These are phyloP conservation scores for Aotearoamyces nothofagi DNA, from an alignment of 2,329 filamentous ascomycete genomes.

Conservation along the genomic window DNA sequence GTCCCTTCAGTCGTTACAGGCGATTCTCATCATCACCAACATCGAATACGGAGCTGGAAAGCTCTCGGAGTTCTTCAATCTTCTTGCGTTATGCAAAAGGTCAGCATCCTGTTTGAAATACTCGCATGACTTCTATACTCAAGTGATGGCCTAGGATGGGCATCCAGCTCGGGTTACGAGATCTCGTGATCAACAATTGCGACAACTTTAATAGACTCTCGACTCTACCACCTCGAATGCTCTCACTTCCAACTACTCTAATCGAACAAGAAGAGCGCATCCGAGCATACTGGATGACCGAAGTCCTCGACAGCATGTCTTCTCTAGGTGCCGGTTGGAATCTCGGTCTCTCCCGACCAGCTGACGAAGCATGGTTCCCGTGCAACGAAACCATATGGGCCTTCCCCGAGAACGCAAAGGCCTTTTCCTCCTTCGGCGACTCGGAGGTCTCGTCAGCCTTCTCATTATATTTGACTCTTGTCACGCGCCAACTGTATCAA, in stretches of 20 bases:
- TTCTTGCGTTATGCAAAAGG: slow-evolving; percentile 20
- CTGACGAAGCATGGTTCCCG: slow-evolving; percentile 6
- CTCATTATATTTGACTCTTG: slow-evolving; percentile 7
- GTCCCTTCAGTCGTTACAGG: slow-evolving; percentile 19
- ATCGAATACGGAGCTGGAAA: slow-evolving; percentile 17
- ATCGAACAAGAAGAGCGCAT: slow-evolving; percentile 21
- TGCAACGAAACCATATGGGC: slow-evolving; percentile 8
- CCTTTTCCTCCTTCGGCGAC: slow-evolving; percentile 8
- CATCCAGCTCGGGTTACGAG: slow-evolving; percentile 16
- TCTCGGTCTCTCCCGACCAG: slow-evolving; percentile 6
- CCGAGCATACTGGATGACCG: slow-evolving; percentile 23
- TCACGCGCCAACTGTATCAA: slow-evolving; percentile 7
- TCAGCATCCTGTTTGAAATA: slow-evolving; percentile 1
- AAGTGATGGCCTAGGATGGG: slow-evolving; percentile 12
- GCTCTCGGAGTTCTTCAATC: slow-evolving; percentile 19
- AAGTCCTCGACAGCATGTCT: slow-evolving; percentile 21
- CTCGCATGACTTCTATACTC: not conserved
- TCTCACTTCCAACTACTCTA: slow-evolving; percentile 13
- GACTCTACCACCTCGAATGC: slow-evolving; percentile 15
- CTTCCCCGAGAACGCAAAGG: slow-evolving; percentile 7
- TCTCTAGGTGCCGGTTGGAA: slow-evolving; percentile 20
- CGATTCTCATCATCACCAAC: slow-evolving; percentile 17
- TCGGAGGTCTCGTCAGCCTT: slow-evolving; percentile 8
- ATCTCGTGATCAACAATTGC: slow-evolving; percentile 17
- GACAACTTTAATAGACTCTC: slow-evolving; percentile 17